Conservation (phyloP, 148 eudicot genomes). For the Rhododendron simsii region DNA sequence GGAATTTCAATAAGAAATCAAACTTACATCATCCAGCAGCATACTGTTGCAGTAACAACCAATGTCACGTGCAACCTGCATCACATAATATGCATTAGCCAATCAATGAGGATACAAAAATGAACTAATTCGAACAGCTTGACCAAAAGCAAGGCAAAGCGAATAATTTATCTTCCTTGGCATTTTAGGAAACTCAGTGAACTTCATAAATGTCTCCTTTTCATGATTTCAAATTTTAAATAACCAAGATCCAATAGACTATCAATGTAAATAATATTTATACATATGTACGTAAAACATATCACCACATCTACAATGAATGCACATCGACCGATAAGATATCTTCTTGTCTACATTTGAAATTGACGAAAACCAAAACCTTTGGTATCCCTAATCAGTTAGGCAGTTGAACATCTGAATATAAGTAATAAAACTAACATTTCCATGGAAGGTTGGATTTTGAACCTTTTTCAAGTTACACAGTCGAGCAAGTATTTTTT, state of each 20-base stretch:
- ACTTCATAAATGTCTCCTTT: background rate
- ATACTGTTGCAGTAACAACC: slow-evolving; percentile 82
- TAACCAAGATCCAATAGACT: background rate
- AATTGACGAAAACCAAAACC: background rate
- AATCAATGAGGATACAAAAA: background rate
- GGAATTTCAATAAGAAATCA: background rate
- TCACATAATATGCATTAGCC: slow-evolving; percentile 9
- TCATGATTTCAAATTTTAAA: background rate
- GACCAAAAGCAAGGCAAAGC: background rate
- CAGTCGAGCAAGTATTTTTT: background rate
- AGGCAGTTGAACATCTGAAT: background rate
- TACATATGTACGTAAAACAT: background rate
- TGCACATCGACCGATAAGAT: background rate
- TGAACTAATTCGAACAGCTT: background rate
- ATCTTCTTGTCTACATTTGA: background rate
- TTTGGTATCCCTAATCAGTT: background rate
- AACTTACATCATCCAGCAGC: slow-evolving; percentile 99
- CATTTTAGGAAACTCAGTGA: slow-evolving; percentile 2
- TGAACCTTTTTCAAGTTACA: background rate
- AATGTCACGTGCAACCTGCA: slow-evolving; percentile 87
- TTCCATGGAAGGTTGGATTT: background rate
- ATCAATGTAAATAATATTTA: background rate
- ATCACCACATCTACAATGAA: background rate
- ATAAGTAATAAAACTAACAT: background rate
- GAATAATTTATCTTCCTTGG: background rate